Base-by-base conservation (phyloP, 2,329 filamentous ascomycete genomes). In the Thielaviopsis ethacetica region DNA sequence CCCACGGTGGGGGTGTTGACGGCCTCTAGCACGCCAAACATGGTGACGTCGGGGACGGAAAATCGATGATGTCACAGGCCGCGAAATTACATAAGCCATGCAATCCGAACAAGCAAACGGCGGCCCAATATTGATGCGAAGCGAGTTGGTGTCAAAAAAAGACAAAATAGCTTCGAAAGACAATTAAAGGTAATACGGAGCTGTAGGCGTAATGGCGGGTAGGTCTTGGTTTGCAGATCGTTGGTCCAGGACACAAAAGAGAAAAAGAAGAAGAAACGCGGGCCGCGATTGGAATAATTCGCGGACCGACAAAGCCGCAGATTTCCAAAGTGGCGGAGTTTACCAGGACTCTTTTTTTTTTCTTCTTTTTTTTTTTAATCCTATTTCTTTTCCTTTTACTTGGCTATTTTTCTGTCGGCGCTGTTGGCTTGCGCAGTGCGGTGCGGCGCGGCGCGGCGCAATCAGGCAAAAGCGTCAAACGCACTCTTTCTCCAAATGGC, bases 1-100 rank as follows among this genome's bases (percentile, higher is more conserved):
- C 66, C 69, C 38, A 66, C 65, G 62, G 69, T 65, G 57, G 71
- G 71, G 62, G 71, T 66, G 15, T 69, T 65, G 57, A 72, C 68
- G 50, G 72, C 68, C 62, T 71, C 71, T 57, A 75, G 67, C 55
- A 75, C 71, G 64, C 72, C 72, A 59, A 75, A 75, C 72, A 75
- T 73, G 65, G 65, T 63, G 63, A 54, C 62, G 59, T 59, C 63
- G n/a, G 38, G 52, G 56, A 12, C 5, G 15, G n/a, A 15, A 44
- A 44, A n/a, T 17, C 38, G 17, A 44, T 44, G 38, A 44, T 44
- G 38, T 44, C 38, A 44, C 38, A 44, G 13, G 15, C 30, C 30
- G 7, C 30, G 10, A 34, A 10, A 34, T 34, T 34, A 34, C 30
- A 34, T 34, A 34, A 34, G 30, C 30, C 30, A 34, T 34, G 6